Conservation (phyloP, 768 basidiomycete species). For the Boletus barrowsii region DNA sequence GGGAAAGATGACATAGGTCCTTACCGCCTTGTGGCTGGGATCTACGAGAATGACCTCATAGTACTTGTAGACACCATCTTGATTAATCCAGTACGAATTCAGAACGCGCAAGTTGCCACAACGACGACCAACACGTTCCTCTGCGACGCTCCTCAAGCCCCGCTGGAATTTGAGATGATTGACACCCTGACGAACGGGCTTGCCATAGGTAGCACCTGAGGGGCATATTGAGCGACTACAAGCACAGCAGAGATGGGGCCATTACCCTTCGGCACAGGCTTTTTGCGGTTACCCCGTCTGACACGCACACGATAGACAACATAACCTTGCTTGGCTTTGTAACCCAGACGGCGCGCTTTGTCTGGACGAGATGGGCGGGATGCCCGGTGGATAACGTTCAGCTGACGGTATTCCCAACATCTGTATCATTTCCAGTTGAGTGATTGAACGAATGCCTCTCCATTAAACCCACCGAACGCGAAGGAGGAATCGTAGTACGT, state of each 20-base stretch:
- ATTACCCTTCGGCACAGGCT: conserved; percentile 93
- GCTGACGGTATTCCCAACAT: conserved; percentile 98
- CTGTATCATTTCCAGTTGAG: conserved; percentile 35
- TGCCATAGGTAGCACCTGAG: conserved; percentile 94
- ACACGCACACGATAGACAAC: conserved; percentile 97
- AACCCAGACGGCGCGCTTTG: conserved; percentile 97
- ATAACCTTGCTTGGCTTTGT: conserved; percentile 99
- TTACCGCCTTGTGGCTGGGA: conserved; percentile 87
- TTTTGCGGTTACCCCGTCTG: conserved; percentile 98
- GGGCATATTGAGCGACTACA: background rate
- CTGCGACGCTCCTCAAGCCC: conserved; percentile 86
- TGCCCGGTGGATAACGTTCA: conserved; percentile 97
- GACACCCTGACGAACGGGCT: conserved; percentile 98
- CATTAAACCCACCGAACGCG: conserved; percentile 75
- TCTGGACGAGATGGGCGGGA: conserved; percentile 98
- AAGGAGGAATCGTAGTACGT: conserved; percentile 95
- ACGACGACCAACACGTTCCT: conserved; percentile 95
- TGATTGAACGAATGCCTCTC: background rate
- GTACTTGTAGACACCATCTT: conserved; percentile 98
- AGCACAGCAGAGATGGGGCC: conserved; percentile 11
- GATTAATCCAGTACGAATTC: conserved; percentile 99
- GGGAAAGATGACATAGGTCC: conserved; percentile 27
- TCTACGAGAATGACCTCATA: conserved; percentile 99
- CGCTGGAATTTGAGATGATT: conserved; percentile 99
- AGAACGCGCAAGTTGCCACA: conserved; percentile 96